These are phyloP conservation scores for Nitzschia palea DNA, from an alignment of 108 stramenopile genomes.

Conservation along the genomic window DNA sequence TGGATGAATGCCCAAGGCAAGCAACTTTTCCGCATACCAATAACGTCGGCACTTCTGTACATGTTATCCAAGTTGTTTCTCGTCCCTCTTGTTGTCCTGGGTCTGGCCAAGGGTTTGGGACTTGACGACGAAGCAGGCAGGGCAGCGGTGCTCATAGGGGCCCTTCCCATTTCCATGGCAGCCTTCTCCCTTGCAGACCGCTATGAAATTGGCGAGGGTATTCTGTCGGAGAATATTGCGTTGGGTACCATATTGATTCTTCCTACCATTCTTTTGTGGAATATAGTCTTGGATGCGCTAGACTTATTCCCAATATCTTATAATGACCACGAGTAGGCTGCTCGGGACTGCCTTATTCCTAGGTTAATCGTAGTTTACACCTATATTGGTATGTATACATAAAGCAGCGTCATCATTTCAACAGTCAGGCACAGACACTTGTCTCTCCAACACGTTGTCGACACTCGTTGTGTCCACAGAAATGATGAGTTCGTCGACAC, in stretches of 20 bases:
- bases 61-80: slow-evolving; percentile 45
- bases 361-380: too few relatives aligned
- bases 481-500: slow-evolving; percentile 22
- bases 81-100: slow-evolving; percentile 42
- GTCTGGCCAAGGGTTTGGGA: slow-evolving; percentile 28
- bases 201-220: slow-evolving; percentile 40
- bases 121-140: slow-evolving; percentile 38
- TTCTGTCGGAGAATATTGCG: slow-evolving; percentile 37
- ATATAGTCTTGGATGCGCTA: slow-evolving; percentile 29
- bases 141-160: slow-evolving; percentile 41
- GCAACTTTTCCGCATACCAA: slow-evolving; percentile 11
- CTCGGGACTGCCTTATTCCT: too few relatives aligned
- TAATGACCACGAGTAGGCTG: too few relatives aligned
- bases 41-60: slow-evolving; percentile 13
- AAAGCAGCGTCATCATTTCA: not conserved
- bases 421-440: slow-evolving; percentile 10
- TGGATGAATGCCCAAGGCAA: slow-evolving; percentile 44
- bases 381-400: not conserved
- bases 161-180: slow-evolving; percentile 42
- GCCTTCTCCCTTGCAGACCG: slow-evolving; percentile 40
- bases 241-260: slow-evolving; percentile 41
- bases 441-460: slow-evolving; percentile 21
- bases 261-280: slow-evolving; percentile 43
- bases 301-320: slow-evolving; percentile 14
- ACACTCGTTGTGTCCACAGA: slow-evolving; percentile 22